Evolutionary conservation across 805 yeast genomes (phyloP), one percentile per base, ranked within the genome.

Genomic region (Priceomyces haplophilus): DNA sequence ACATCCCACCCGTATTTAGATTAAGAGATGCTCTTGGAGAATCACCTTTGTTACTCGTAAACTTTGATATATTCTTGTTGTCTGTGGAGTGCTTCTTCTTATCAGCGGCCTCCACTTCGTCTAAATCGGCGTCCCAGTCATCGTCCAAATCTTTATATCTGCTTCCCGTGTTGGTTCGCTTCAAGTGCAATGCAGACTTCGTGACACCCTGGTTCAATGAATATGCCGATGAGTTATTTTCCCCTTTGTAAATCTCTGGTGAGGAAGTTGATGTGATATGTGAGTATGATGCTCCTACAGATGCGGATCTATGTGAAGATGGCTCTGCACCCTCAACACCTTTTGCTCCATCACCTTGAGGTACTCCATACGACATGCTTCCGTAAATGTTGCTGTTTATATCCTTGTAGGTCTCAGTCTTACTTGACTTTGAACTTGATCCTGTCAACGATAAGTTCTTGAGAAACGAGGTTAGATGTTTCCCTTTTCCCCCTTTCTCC

Each of bases 111-210:
- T 54, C 44, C 23, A 58, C 61, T 32, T 61, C 81, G 34, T 81
- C 83, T 10, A 91, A 51, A 15, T 64, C 72, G 15, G 79, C 95
- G 60, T 88, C 91, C 97, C 97, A 89, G 62, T 88, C 97, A 52
- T 86, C 95, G 59, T 89, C 96, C 44, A 83, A 67, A 57, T 89
- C 96, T 34, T 80, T 69, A 56, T 83, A 84, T 43, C 54, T 50
- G n/a, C 52, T 46, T 37, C 17, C 18, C 19, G 27, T 7, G 43
- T 19, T n/a, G n/a, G n/a, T n/a, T 30, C 23, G 17, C 25, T 34
- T 35, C 17, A 33, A 20, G 2, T 20, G 7, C 24, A 32, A 29
- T 16, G 38, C 11, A 3, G 49, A 41, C 12, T 18, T 35, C 4
- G 45, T 11, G 18, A 16, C 20, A 13, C 27, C 21, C 5, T 53